phyloP scores from a whole-genome alignment of 108 stramenopile genomes.

The Skeletonema tropicum region DNA sequence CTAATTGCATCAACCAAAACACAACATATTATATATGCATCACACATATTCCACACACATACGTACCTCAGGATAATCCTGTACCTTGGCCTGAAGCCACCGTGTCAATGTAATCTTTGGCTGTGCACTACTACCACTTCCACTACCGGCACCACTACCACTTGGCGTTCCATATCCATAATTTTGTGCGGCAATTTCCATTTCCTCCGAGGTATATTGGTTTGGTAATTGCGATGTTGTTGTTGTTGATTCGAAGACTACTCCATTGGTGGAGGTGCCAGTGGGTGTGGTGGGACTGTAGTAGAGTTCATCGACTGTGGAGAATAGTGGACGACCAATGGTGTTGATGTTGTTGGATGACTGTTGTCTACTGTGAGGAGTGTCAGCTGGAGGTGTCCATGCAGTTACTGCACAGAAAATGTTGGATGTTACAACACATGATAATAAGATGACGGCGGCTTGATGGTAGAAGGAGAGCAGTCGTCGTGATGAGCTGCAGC shows the following conservation, averaged over 20 bases:
- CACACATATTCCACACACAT: too few relatives aligned
- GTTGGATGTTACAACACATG: not conserved
- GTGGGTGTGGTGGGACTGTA: conserved; percentile 11
- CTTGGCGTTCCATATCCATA: not conserved
- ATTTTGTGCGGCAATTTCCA: conserved; percentile 18
- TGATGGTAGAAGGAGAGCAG: not conserved
- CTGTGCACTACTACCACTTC: conserved; percentile 1
- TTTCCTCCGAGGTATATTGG: conserved; percentile 13
- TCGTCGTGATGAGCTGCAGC: not conserved
- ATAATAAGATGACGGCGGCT: not conserved
- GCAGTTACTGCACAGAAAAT: not conserved
- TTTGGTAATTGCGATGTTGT: too few relatives aligned
- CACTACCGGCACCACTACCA: too few relatives aligned
- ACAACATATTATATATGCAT: not conserved
- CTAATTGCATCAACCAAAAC: not conserved
- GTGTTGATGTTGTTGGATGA: too few relatives aligned
- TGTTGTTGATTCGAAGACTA: too few relatives aligned
- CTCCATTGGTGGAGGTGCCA: too few relatives aligned
- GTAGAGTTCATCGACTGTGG: conserved; percentile 17
- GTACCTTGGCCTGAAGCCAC: conserved; percentile 51
- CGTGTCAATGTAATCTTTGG: conserved; percentile 47
- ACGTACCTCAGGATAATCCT: conserved; percentile 49
- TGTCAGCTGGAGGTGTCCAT: not conserved
- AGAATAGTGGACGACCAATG: not conserved
- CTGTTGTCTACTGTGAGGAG: too few relatives aligned